Conservation (phyloP, 2,329 filamentous ascomycete species). For the Cercospora beticola region DNA sequence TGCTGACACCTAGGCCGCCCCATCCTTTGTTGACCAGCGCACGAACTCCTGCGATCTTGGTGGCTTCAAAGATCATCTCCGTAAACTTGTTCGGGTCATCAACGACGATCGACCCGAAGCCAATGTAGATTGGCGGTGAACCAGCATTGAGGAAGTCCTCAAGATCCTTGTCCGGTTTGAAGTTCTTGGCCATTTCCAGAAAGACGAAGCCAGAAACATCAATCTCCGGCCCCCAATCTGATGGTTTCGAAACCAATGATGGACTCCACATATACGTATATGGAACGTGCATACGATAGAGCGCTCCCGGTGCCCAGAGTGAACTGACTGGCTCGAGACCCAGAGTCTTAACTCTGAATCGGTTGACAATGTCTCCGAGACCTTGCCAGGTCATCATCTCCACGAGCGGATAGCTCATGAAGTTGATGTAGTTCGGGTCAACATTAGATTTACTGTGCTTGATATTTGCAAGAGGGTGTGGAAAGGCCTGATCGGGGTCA, state of each 20-base stretch:
- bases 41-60: conserved; percentile 64
- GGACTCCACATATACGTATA: conserved; percentile 63
- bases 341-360: conserved; percentile 68
- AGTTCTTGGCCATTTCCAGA: conserved; percentile 39
- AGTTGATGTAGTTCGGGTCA: conserved; percentile 72
- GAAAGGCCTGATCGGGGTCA: conserved; percentile 57
- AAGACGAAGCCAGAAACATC: conserved; percentile 41
- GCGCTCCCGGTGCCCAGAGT: conserved; percentile 72
- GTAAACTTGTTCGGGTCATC: conserved; percentile 70
- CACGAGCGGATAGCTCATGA: conserved; percentile 76
- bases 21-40: conserved; percentile 74
- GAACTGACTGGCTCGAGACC: conserved; percentile 72
- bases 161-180: conserved; percentile 37
- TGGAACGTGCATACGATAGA: conserved; percentile 71
- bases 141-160: conserved; percentile 56
- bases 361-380: conserved; percentile 74
- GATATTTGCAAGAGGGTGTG: conserved; percentile 75
- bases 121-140: conserved; percentile 67
- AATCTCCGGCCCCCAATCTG: conserved; percentile 44
- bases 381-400: conserved; percentile 69
- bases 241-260: conserved; percentile 41
- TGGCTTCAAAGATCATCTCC: conserved; percentile 68
- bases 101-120: conserved; percentile 74
- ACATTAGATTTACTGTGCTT: conserved; percentile 63
- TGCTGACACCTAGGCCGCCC: conserved; percentile 64